These are phyloP conservation scores for Didymella keratinophila DNA, from an alignment of 2,329 filamentous ascomycete species.

Conservation along the genomic window DNA sequence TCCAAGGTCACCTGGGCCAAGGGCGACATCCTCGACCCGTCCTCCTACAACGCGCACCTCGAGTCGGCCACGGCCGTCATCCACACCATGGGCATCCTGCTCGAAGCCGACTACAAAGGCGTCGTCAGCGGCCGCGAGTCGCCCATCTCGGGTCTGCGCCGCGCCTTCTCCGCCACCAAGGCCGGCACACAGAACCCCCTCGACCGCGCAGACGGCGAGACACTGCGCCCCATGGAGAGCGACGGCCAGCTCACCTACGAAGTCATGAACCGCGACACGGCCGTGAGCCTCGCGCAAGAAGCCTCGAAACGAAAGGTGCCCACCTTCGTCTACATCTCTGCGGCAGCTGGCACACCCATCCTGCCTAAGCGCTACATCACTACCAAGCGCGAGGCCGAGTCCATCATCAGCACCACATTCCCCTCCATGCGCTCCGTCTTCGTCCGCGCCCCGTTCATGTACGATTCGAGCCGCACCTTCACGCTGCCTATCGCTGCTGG, in stretches of 20 bases:
- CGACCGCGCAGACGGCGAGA: conserved; percentile 63
- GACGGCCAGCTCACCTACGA: conserved; percentile 91
- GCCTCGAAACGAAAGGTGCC: conserved; percentile 69
- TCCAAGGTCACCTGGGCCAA: conserved; percentile 84
- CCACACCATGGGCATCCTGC: conserved; percentile 93
- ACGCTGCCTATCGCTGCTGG: conserved; percentile 85
- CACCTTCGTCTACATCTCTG: conserved; percentile 87
- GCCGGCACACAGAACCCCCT: conserved; percentile 73
- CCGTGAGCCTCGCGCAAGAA: conserved; percentile 82
- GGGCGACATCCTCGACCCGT: conserved; percentile 84
- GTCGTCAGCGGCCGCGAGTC: conserved; percentile 85
- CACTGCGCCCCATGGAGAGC: conserved; percentile 70
- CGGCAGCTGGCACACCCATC: conserved; percentile 83
- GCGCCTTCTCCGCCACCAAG: conserved; percentile 76
- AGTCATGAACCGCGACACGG: conserved; percentile 92
- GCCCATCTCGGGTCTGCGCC: conserved; percentile 76
- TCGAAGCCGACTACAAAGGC: conserved; percentile 98
- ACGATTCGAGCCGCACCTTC: conserved; percentile 80
- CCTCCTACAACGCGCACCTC: conserved; percentile 79
- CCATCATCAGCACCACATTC: conserved; percentile 74
- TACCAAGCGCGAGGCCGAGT: conserved; percentile 92
- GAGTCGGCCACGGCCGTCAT: conserved; percentile 83
- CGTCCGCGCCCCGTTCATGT: conserved; percentile 86
- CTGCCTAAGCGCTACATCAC: conserved; percentile 85
- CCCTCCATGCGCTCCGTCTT: conserved; percentile 81